Evolutionary conservation across 768 basidiomycete genomes (phyloP).

Genomic region (Suillus luteus): DNA sequence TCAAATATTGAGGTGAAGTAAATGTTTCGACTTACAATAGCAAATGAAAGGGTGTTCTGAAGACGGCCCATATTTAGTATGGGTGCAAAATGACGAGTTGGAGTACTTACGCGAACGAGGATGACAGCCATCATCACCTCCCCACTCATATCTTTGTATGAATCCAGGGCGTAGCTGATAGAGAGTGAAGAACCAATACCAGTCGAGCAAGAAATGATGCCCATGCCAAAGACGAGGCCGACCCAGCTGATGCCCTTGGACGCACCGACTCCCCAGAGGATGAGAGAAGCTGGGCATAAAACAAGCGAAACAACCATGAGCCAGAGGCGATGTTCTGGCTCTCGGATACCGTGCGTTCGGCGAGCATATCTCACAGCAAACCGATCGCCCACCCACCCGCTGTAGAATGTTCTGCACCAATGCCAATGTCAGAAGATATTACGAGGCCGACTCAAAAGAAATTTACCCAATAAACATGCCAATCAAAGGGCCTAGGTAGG

Average conservation of each 20-base stretch:
- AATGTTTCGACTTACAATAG: conserved; percentile 16
- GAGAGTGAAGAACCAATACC: conserved; percentile 23
- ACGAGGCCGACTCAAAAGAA: not conserved
- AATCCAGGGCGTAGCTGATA: conserved; percentile 24
- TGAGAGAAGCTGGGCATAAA: conserved; percentile 22
- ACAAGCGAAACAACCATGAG: conserved; percentile 24
- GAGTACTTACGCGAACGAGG: conserved; percentile 20
- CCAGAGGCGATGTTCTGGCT: conserved; percentile 28
- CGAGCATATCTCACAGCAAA: conserved; percentile 25
- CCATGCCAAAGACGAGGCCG: conserved; percentile 24
- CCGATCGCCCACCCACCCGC: conserved; percentile 23
- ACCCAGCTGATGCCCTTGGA: conserved; percentile 20
- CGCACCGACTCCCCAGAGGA: conserved; percentile 25
- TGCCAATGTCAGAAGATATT: conserved; percentile 4
- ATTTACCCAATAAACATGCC: conserved; percentile 24
- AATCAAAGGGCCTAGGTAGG: conserved; percentile 24
- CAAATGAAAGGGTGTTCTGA: conserved; percentile 23
- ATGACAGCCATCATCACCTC: conserved; percentile 25
- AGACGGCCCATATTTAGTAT: not conserved
- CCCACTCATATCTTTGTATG: conserved; percentile 23
- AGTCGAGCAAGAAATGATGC: conserved; percentile 25
- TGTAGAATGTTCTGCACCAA: conserved; percentile 19
- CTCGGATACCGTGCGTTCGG: conserved; percentile 18
- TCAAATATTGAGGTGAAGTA: not conserved
- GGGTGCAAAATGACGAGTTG: not conserved